Evolutionary conservation across 176 grass and related monocot genomes (phyloP).

Genomic region (Carex cristatella): DNA sequence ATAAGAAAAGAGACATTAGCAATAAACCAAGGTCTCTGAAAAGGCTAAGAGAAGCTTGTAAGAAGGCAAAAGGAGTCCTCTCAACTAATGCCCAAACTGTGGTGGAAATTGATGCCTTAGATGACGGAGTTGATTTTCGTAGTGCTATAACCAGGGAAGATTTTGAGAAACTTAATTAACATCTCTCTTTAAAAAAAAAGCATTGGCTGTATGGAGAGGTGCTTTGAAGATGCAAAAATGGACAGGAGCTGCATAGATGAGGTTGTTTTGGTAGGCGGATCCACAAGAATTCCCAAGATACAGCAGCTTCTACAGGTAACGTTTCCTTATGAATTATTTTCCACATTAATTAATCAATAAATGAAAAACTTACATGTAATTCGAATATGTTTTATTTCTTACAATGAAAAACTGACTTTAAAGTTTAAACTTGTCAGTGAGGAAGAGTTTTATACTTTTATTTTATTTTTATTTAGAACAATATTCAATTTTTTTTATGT

Average conservation of each 20-base stretch:
- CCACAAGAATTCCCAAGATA: constrained; percentile 6
- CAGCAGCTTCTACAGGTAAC: constrained; percentile 2
- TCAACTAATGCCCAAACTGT: constrained; percentile 5
- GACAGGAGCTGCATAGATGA: constrained; percentile 6
- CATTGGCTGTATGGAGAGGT: neutral
- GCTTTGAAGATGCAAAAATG: constrained; percentile 4
- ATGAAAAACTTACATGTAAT: too few species aligned
- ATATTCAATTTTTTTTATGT: too few species aligned
- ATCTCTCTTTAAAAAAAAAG: neutral
- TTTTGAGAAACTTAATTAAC: neutral
- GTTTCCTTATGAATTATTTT: neutral
- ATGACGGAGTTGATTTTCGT: constrained; percentile 15
- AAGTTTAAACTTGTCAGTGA: too few species aligned
- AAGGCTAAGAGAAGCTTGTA: constrained; percentile 6
- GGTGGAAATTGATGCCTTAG: constrained; percentile 20
- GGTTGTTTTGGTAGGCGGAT: neutral
- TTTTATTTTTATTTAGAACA: too few species aligned
- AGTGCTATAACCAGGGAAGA: neutral
- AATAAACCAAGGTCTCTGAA: constrained; percentile 5
- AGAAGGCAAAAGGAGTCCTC: constrained; percentile 20
- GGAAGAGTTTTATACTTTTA: too few species aligned
- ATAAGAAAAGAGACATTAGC: neutral
- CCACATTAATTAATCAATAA: too few species aligned
- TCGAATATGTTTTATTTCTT: too few species aligned
- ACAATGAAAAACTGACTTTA: too few species aligned